phyloP scores from a whole-genome alignment of 2,329 filamentous ascomycete species.

The Fusarium newnesense region DNA sequence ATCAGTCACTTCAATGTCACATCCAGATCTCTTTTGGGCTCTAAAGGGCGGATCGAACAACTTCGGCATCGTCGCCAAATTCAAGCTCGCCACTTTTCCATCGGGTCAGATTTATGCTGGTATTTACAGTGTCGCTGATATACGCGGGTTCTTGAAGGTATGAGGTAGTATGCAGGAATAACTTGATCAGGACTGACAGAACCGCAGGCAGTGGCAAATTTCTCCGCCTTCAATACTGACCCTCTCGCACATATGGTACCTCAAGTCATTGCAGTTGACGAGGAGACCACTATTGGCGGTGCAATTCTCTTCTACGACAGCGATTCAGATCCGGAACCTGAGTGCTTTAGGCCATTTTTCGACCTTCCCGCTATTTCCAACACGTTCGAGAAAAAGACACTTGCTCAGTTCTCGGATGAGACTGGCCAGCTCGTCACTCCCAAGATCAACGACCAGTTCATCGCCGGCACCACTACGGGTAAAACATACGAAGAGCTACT shows the following conservation, averaged over 20 bases:
- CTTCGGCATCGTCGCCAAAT: conserved; percentile 51
- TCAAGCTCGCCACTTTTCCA: conserved; percentile 43
- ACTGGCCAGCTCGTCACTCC: conserved; percentile 19
- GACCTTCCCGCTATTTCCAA: conserved; percentile 18
- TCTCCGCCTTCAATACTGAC: conserved; percentile 28
- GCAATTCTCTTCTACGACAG: conserved; percentile 32
- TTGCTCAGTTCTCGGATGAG: conserved; percentile 19
- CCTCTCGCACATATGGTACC: conserved; percentile 30
- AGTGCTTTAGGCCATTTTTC: conserved; percentile 29
- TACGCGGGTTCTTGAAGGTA: conserved; percentile 19
- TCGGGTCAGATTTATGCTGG: conserved; percentile 22
- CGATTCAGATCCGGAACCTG: conserved; percentile 14
- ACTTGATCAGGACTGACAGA: neutral
- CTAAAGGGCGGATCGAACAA: conserved; percentile 51
- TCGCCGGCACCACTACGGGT: conserved; percentile 17
- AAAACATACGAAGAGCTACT: conserved; percentile 25
- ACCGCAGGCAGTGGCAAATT: conserved; percentile 21
- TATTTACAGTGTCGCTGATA: conserved; percentile 18
- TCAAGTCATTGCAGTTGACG: conserved; percentile 21
- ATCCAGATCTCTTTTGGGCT: conserved; percentile 50
- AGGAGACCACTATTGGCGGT: conserved; percentile 18
- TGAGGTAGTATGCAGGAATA: rapidly evolving
- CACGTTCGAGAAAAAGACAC: conserved; percentile 19
- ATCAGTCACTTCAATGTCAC: conserved; percentile 48
- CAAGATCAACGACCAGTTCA: conserved; percentile 30